phyloP scores from a whole-genome alignment of 345 rosid genomes.

The Pugionium dolabratum region DNA sequence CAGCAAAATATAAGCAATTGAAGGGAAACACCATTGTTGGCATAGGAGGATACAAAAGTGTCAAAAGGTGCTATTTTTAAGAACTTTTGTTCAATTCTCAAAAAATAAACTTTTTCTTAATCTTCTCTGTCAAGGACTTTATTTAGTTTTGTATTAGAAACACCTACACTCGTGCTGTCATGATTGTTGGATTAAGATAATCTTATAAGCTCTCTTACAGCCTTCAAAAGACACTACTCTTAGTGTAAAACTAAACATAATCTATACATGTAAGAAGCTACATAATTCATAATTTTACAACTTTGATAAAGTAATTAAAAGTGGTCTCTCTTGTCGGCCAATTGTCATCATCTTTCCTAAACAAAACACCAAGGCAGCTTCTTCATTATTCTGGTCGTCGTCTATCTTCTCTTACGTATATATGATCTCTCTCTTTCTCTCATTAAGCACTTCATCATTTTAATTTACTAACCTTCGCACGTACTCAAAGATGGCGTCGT shows the following conservation, averaged over 20 bases:
- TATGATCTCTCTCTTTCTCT: no score
- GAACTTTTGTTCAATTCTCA: constrained; percentile 35
- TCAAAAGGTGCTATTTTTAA: constrained; percentile 44
- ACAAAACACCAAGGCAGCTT: constrained; percentile 69
- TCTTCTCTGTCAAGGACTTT: constrained; percentile 1
- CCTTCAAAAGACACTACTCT: constrained; percentile 38
- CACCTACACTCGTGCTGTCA: constrained; percentile 51
- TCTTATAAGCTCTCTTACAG: constrained; percentile 37
- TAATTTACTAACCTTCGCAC: background rate
- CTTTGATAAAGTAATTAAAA: constrained; percentile 48
- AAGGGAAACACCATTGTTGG: constrained; percentile 46
- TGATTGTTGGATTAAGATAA: constrained; percentile 48
- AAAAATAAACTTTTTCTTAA: constrained; percentile 25
- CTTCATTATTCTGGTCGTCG: no score
- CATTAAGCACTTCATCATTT: no score
- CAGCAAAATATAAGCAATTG: no score
- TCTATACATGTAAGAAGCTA: constrained; percentile 8
- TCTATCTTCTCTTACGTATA: no score
- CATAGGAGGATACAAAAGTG: constrained; percentile 48
- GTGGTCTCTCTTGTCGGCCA: constrained; percentile 71
- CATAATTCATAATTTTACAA: no score
- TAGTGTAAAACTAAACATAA: constrained; percentile 27
- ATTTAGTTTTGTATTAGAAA: constrained; percentile 31
- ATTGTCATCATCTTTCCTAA: constrained; percentile 60
- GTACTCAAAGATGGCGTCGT: constrained; percentile 40